These are phyloP conservation scores for Stereocaulon alpinum DNA, from an alignment of 495 filamentous ascomycete species.

Conservation along the genomic window DNA sequence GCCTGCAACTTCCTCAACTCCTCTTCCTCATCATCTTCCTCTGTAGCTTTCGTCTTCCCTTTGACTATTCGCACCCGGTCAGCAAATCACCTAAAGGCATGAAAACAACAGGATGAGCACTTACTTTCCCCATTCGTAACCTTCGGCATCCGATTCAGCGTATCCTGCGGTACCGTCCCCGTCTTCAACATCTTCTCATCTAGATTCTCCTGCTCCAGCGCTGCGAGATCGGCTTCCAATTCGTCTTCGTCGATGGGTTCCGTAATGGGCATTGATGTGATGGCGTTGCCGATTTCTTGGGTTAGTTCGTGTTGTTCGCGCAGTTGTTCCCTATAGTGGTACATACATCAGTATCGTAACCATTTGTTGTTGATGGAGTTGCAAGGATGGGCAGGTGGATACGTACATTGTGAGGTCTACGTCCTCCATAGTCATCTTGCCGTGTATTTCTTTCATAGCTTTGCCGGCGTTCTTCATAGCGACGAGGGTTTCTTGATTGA, in stretches of 20 bases:
- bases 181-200: conserved; percentile 91
- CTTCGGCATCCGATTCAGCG: conserved; percentile 61
- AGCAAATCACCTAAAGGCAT: conserved; percentile 6
- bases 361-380: no score
- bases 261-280: conserved; percentile 59
- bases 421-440: conserved; percentile 78
- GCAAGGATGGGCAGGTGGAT: background rate
- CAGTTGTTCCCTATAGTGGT: conserved; percentile 65
- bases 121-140: conserved; percentile 65
- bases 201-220: conserved; percentile 74
- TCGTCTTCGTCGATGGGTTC: conserved; percentile 78
- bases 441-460: conserved; percentile 89
- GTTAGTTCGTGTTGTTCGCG: conserved; percentile 85
- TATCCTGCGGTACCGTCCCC: conserved; percentile 61
- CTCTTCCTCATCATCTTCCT: conserved; percentile 91
- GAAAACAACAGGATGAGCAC: conserved; percentile 31
- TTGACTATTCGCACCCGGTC: conserved; percentile 22
- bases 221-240: conserved; percentile 65
- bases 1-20: conserved; percentile 89
- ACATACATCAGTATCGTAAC: conserved; percentile 6
- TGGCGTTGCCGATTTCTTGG: conserved; percentile 80
- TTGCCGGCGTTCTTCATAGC: conserved; percentile 84
- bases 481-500: conserved; percentile 90
- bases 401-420: conserved; percentile 93
- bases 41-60: conserved; percentile 53